Base-by-base conservation (phyloP, 257 asterid species). In the Fraxinus excelsior region DNA sequence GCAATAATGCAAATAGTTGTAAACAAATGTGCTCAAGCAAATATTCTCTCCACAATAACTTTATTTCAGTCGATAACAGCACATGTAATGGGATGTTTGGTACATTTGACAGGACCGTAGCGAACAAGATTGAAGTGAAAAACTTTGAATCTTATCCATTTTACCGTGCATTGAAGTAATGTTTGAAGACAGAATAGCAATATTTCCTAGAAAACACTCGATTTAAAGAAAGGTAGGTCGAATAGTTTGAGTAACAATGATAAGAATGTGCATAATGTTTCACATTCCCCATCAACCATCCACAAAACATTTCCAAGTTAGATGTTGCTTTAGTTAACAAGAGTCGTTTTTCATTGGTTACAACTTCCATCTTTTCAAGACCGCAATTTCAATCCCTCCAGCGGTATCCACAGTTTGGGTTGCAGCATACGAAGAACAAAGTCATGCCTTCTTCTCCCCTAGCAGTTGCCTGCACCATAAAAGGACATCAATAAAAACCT, bases 371-470 rank as follows among this genome's bases (percentile, higher is more conserved):
- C 38, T 71, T 21, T 13, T 70, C 16, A 6, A 37, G 56, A 32
- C 7, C 34, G 56, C 73, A 46, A 21, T 25, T 42, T 86, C 83
- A 94, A 73, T 94, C 99, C 82, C 99, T 92, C 99, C 97, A 94
- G 38, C 97, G 90, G 80, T 87, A 76, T 69, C 97, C 97, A 71
- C 97, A 94, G 73, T 83, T 92, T 0, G 99, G 91, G 75, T 92
- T 94, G 95, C 97, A 94, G 92, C 99, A 94, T 71, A 92, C 97
- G 14, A 94, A 94, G 89, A 92, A 91, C 79, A 92, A 86, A 0
- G 97, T 87, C 99, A 92, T 92, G 23, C 99, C 97, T 86, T 94
- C 97, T 87, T 94, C 99, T 62, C 96, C 97, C 77, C 95, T 82
- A 60, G 96, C 92, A 86, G 95, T 92, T 29, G 97, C 97, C 99